Conservation (phyloP, 345 rosid genomes). For the Euphorbia tirucalli region DNA sequence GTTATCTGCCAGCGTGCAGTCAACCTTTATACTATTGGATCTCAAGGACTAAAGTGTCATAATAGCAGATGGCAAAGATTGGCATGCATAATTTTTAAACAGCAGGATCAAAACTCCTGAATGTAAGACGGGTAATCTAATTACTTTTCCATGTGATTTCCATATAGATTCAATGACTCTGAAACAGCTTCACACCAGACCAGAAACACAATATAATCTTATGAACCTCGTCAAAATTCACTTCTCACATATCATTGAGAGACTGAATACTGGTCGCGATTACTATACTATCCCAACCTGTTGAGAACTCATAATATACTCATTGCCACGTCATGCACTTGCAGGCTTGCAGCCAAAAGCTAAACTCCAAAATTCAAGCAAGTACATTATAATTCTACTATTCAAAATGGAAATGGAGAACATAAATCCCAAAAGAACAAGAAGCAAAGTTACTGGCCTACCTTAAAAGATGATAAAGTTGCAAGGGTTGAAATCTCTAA, state of each 20-base stretch:
- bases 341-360: not conserved
- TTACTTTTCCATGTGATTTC: no score
- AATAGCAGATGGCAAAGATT: no score
- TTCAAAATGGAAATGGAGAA: not conserved
- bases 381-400: not conserved
- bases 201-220: not conserved
- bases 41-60: no score
- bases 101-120: no score
- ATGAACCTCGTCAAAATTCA: not conserved
- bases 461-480: constrained; percentile 68
- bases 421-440: not conserved
- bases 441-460: constrained; percentile 15
- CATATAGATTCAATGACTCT: no score
- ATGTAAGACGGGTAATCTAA: no score
- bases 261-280: not conserved
- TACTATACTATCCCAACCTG: not conserved
- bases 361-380: not conserved
- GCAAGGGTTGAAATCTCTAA: constrained; percentile 85
- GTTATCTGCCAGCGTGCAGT: no score
- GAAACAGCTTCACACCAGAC: not conserved
- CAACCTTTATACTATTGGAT: no score
- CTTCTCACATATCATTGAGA: not conserved
- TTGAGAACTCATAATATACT: not conserved
- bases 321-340: not conserved
- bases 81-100: no score